phyloP scores from a whole-genome alignment of 148 eudicot genomes.

The Chenopodium quinoa region DNA sequence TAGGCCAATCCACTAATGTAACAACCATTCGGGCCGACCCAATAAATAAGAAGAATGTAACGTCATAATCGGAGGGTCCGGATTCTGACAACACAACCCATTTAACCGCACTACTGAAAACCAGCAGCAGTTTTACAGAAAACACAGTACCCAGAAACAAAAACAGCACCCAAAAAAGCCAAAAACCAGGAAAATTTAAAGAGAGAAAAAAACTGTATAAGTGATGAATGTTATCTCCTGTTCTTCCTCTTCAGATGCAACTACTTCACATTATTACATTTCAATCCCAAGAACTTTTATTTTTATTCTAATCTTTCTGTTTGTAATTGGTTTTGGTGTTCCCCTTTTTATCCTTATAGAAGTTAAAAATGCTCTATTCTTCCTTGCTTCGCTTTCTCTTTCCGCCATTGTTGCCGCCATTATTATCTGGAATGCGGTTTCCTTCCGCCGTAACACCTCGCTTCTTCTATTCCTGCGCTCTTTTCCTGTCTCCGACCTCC shows the following conservation, averaged over 20 bases:
- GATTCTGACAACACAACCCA: constrained; percentile 4
- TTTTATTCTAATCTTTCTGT: constrained; percentile 33
- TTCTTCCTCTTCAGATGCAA: constrained; percentile 18
- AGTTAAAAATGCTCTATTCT: constrained; percentile 46
- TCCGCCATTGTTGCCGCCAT: constrained; percentile 33
- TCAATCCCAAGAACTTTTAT: constrained; percentile 34
- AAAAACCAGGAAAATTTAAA: background rate
- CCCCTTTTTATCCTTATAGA: constrained; percentile 39
- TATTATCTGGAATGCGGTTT: constrained; percentile 37
- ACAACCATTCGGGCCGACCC: background rate
- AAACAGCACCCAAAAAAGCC: background rate
- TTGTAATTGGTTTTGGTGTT: constrained; percentile 35
- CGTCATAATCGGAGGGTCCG: background rate
- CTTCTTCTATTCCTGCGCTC: constrained; percentile 38
- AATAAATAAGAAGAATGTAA: background rate
- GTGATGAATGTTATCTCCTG: constrained; percentile 41
- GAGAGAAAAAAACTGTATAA: background rate
- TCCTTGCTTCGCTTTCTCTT: constrained; percentile 29
- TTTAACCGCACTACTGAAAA: background rate
- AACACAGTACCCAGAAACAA: background rate
- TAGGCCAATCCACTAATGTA: background rate
- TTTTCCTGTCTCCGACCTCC: constrained; percentile 47
- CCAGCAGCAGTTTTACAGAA: background rate
- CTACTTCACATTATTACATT: constrained; percentile 18
- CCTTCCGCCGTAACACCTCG: constrained; percentile 24